A percentile compares a stretch with the other conserved stretches of the same genome.
These are phyloP conservation scores for Colletotrichum coccodes DNA, from an alignment of 2,329 filamentous ascomycete species.

Conservation along the genomic window DNA sequence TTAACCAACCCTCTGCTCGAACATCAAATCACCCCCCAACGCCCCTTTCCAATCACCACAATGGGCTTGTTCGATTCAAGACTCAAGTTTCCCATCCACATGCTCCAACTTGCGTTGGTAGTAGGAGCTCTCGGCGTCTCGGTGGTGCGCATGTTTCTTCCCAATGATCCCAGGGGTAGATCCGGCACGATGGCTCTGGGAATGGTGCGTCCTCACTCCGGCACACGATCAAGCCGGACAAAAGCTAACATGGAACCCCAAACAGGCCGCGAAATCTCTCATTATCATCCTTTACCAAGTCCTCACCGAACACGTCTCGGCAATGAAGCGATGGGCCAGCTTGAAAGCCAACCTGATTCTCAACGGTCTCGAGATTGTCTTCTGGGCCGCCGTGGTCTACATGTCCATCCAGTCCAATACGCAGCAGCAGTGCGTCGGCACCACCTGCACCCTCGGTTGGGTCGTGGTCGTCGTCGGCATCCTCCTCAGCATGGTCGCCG, in stretches of 20 bases:
- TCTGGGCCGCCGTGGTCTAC: constrained; percentile 47
- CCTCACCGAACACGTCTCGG: constrained; percentile 45
- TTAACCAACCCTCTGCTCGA: background rate
- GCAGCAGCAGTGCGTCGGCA: constrained; percentile 15
- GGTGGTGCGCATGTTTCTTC: constrained; percentile 22
- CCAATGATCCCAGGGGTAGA: constrained; percentile 12
- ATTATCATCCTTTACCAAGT: constrained; percentile 52
- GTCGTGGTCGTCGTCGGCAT: constrained; percentile 18
- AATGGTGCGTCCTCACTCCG: constrained; percentile 16
- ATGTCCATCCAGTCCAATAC: constrained; percentile 32
- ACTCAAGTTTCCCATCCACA: constrained; percentile 29
- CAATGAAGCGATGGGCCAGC: constrained; percentile 47
- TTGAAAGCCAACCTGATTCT: constrained; percentile 53
- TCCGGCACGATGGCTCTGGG: constrained; percentile 24
- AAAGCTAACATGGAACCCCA: background rate
- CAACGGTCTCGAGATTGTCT: constrained; percentile 52
- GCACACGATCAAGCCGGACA: background rate
- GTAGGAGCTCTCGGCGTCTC: constrained; percentile 16
- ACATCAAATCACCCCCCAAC: background rate
- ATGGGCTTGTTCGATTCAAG: constrained; percentile 4
- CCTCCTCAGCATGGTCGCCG: constrained; percentile 24
- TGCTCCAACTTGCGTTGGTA: constrained; percentile 23
- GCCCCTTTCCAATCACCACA: background rate
- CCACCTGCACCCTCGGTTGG: constrained; percentile 28
- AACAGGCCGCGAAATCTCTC: constrained; percentile 48